Percentiles rank a stretch among this genome's conserved stretches.
Conservation (phyloP, 345 rosid species). For the Cardamine resedifolia region DNA sequence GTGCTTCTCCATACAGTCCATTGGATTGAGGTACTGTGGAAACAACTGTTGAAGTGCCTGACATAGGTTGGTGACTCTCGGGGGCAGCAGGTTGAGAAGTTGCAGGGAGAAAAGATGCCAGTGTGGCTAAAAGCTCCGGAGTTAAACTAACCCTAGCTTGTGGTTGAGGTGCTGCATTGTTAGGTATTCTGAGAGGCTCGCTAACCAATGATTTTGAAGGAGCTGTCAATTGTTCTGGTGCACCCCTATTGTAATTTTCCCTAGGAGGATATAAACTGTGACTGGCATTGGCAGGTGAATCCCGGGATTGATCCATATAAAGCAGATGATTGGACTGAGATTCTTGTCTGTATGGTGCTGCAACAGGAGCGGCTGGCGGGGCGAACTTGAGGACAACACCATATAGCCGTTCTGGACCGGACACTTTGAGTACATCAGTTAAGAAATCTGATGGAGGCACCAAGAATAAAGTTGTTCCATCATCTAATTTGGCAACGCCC, state of each 20-base stretch:
- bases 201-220: constrained; percentile 42
- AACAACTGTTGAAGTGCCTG: constrained; percentile 45
- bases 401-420: constrained; percentile 86
- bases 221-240: constrained; percentile 54
- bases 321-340: constrained; percentile 44
- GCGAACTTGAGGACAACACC: constrained; percentile 88
- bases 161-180: constrained; percentile 12
- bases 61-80: constrained; percentile 50
- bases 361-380: constrained; percentile 52
- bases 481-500: constrained; percentile 93
- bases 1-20: constrained; percentile 40
- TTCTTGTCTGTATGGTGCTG: constrained; percentile 46
- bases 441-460: constrained; percentile 98
- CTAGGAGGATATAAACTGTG: constrained; percentile 43
- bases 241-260: constrained; percentile 52
- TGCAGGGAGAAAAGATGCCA: constrained; percentile 68
- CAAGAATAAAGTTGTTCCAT: constrained; percentile 89
- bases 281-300: constrained; percentile 45
- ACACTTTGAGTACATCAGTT: constrained; percentile 68
- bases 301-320: constrained; percentile 44
- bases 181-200: constrained; percentile 40
- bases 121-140: constrained; percentile 83
- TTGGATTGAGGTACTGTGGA: constrained; percentile 38
- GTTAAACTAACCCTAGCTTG: constrained; percentile 65
- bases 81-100: constrained; percentile 49